Base-by-base conservation (phyloP, 805 yeast genomes). In the Yamadazyma insecticola region DNA sequence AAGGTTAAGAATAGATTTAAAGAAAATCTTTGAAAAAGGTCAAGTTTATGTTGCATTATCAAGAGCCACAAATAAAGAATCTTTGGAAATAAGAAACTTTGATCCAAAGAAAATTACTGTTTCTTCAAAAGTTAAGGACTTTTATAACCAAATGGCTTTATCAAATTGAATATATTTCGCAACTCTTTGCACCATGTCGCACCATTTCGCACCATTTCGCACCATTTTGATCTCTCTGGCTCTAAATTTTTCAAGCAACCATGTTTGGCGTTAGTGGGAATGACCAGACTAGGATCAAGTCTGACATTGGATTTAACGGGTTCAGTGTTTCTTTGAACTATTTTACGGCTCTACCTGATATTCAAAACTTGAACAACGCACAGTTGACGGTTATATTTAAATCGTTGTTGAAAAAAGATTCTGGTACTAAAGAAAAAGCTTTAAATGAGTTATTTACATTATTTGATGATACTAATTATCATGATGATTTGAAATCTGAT, bases 1-100 rank as follows among this genome's bases (percentile, higher is more conserved):
- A 24, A 55, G 85, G 39, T 78, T 84, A 3, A 75, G 73, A 40
- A 86, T 84, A 9, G 89, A 84, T 47, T 54, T 84, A 28, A 63
- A 71, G 16, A 72, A 67, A 40, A 72, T 76, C 16, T 84, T 84
- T 44, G 94, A 84, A 51, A 81, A 76, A 33, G 95, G 95, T 13
- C 95, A 84, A 46, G 87, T 81, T 4, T 84, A 84, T 47, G 92
- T 84, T 21, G 92, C 95, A 0, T 57, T 84, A 30, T 80, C 88
- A 26, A 70, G 95, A 64, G 92, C 92, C 6, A 79, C 76, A 1
- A 73, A 77, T 19, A 74, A 78, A 40, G 81, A 78, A 1, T 64
- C 70, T 13, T 55, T 84, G 13, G 87, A 84, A 50, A 74, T 84
- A 19, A 52, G 67, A 19, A 82, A 83, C 41, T 84, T 83, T 47